A percentile compares a stretch with the other conserved stretches of the same genome.
phyloP scores from a whole-genome alignment of 2,329 filamentous ascomycete genomes.

The Laburnicola sp. region DNA sequence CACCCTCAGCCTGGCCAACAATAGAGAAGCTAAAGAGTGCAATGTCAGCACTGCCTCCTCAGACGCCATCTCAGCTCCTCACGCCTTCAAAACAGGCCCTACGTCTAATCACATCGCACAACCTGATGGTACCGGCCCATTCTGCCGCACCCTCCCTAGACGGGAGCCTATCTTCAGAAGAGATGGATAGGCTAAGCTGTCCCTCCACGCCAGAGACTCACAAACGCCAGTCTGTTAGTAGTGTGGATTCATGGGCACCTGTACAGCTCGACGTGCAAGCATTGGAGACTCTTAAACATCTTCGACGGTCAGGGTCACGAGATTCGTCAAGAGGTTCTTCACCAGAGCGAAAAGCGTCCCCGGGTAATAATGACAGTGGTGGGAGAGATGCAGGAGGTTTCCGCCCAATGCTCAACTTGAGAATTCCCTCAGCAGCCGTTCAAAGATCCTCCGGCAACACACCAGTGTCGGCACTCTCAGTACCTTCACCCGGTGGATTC shows the following conservation, averaged over 20 bases:
- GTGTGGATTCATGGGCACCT: slow-evolving; percentile 65
- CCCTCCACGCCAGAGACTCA: slow-evolving; percentile 73
- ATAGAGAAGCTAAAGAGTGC: slow-evolving; percentile 57
- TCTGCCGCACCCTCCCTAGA: slow-evolving; percentile 87
- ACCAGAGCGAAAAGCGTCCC: slow-evolving; percentile 30
- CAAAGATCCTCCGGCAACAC: slow-evolving; percentile 52
- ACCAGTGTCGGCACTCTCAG: slow-evolving; percentile 78
- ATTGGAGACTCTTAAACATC: slow-evolving; percentile 74
- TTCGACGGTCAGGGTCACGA: slow-evolving; percentile 51
- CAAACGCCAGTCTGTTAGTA: slow-evolving; percentile 49
- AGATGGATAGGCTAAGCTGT: slow-evolving; percentile 79
- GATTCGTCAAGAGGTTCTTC: slow-evolving; percentile 20
- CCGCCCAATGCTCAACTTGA: slow-evolving; percentile 52
- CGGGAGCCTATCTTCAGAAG: slow-evolving; percentile 85
- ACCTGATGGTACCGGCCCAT: slow-evolving; percentile 68
- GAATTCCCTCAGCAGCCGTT: slow-evolving; percentile 25
- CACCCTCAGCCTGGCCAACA: slow-evolving; percentile 59
- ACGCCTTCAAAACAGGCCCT: slow-evolving; percentile 76
- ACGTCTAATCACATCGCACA: slow-evolving; percentile 64
- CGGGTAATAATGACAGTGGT: slow-evolving; percentile 50
- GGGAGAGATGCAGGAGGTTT: slow-evolving; percentile 66
- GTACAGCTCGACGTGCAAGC: slow-evolving; percentile 73
- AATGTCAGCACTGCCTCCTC: slow-evolving; percentile 58
- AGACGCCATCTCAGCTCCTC: slow-evolving; percentile 58
- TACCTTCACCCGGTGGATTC: slow-evolving; percentile 89